Conservation (phyloP, 768 basidiomycete species). For the Terana coerulea region DNA sequence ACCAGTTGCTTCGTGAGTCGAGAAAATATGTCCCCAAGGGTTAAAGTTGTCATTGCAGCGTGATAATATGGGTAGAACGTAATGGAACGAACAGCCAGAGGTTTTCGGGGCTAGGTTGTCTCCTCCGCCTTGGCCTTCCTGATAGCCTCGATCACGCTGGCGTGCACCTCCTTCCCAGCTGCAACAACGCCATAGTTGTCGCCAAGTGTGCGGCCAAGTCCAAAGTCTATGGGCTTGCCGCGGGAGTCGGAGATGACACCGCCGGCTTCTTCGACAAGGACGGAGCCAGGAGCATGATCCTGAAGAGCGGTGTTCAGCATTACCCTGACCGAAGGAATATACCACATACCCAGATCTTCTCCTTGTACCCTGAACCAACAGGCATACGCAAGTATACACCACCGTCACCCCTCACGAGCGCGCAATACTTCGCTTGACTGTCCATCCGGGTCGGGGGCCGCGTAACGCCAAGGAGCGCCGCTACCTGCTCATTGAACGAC, state of each 20-base stretch:
- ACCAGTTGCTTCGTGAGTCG: too few species aligned
- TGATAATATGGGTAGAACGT: too few species aligned
- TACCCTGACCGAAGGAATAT: background rate
- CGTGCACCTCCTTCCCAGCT: constrained; percentile 68
- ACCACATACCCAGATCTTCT: constrained; percentile 89
- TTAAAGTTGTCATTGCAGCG: too few species aligned
- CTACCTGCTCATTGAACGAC: constrained; percentile 73
- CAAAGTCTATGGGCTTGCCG: constrained; percentile 79
- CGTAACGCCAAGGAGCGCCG: constrained; percentile 61
- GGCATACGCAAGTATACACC: constrained; percentile 81
- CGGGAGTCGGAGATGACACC: constrained; percentile 84
- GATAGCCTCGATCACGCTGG: constrained; percentile 69
- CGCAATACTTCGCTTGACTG: constrained; percentile 92
- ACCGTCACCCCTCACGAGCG: constrained; percentile 83
- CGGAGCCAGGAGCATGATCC: constrained; percentile 88
- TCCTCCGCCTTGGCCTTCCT: constrained; percentile 46
- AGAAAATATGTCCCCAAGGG: too few species aligned
- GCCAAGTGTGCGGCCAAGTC: constrained; percentile 78
- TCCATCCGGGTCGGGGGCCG: constrained; percentile 83
- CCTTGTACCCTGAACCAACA: constrained; percentile 70
- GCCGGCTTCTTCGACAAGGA: constrained; percentile 87
- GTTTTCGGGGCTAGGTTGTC: too few species aligned
- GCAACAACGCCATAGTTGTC: constrained; percentile 89
- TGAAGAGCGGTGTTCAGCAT: constrained; percentile 26
- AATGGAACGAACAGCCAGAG: too few species aligned